These are phyloP conservation scores for Fusarium zealandicum DNA, from an alignment of 2,329 filamentous ascomycete species.

Conservation along the genomic window DNA sequence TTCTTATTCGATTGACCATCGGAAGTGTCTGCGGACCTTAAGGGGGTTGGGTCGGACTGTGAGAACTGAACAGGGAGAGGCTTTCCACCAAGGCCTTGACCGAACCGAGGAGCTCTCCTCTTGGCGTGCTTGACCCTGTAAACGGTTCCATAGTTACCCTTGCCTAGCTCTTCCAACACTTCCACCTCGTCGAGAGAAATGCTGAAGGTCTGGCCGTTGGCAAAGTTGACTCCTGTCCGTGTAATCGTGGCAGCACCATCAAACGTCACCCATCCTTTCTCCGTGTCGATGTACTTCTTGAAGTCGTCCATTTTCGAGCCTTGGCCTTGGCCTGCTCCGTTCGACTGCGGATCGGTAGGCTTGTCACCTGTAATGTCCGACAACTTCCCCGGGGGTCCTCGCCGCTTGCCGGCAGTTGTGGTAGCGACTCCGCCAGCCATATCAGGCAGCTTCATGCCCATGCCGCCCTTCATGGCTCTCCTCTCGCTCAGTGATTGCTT, in stretches of 20 bases:
- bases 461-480: conserved; percentile 55
- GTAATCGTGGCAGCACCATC: conserved; percentile 92
- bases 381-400: conserved; percentile 50
- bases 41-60: conserved; percentile 47
- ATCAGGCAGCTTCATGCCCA: conserved; percentile 65
- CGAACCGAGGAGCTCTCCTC: conserved; percentile 63
- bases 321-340: conserved; percentile 45
- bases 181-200: conserved; percentile 97
- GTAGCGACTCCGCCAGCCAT: conserved; percentile 45
- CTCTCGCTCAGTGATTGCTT: conserved; percentile 71
- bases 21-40: conserved; percentile 40
- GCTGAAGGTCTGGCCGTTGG: conserved; percentile 85
- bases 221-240: conserved; percentile 89
- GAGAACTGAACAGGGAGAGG: conserved; percentile 48
- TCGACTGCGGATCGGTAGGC: conserved; percentile 38
- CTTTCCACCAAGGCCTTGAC: conserved; percentile 63
- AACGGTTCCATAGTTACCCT: conserved; percentile 97
- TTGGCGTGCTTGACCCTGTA: conserved; percentile 93
- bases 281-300: conserved; percentile 85
- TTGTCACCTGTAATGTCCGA: conserved; percentile 49
- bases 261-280: conserved; percentile 91
- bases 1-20: conserved; percentile 42
- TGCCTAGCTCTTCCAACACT: conserved; percentile 89
- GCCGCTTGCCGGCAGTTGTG: conserved; percentile 36
- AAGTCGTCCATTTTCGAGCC: conserved; percentile 65